Evolutionary conservation across 2,329 filamentous ascomycete genomes (phyloP).

Genomic region (Pseudogymnoascus sp.): DNA sequence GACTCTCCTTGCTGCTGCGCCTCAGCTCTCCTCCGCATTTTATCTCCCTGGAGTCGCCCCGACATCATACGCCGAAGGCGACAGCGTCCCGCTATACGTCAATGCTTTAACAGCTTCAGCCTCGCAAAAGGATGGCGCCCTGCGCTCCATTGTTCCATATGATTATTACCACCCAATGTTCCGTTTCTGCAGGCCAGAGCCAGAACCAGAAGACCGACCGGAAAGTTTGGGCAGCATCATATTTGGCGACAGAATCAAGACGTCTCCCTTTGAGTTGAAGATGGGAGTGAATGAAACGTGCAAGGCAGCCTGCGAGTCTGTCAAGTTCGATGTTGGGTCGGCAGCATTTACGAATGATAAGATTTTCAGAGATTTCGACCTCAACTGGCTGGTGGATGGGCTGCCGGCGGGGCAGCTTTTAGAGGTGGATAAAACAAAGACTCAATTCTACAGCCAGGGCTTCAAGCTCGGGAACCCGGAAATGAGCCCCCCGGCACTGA

Average conservation of each 20-base stretch:
- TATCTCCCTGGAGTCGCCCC: conserved; percentile 95
- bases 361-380: conserved; percentile 77
- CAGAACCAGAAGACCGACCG: conserved; percentile 67
- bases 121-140: conserved; percentile 64
- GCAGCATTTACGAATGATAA: conserved; percentile 73
- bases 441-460: conserved; percentile 82
- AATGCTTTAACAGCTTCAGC: conserved; percentile 86
- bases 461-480: conserved; percentile 68
- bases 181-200: conserved; percentile 76
- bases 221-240: conserved; percentile 93
- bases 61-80: conserved; percentile 75
- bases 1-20: conserved; percentile 37
- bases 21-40: conserved; percentile 61
- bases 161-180: conserved; percentile 91
- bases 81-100: conserved; percentile 78
- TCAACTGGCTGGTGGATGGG: conserved; percentile 95
- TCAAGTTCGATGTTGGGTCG: conserved; percentile 56
- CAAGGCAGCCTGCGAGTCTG: conserved; percentile 64
- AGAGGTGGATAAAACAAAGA: conserved; percentile 64
- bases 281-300: conserved; percentile 87
- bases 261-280: conserved; percentile 82
- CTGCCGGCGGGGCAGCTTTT: conserved; percentile 82
- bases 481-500: conserved; percentile 52
- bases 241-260: conserved; percentile 94
- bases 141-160: conserved; percentile 90